Percentiles rank a stretch among this genome's conserved stretches.
Conservation (phyloP, 176 grass and related monocot genomes). For the Sorghum bicolor region DNA sequence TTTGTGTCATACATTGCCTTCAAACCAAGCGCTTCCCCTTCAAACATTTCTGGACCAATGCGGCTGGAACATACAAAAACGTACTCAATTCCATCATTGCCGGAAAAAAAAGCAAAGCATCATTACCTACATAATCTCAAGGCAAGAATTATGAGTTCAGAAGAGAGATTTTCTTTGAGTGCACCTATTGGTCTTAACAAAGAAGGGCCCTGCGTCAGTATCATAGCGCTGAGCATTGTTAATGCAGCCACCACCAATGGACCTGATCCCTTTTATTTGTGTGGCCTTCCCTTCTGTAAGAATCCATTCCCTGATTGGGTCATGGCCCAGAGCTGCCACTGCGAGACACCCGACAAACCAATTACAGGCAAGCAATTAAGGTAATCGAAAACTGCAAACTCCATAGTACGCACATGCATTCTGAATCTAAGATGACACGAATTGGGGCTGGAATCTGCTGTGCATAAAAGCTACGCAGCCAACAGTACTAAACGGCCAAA, state of each 20-base stretch:
- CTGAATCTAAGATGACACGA: background rate
- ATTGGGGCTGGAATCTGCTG: background rate
- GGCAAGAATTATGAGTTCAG: background rate
- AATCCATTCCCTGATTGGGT: constrained; percentile 87
- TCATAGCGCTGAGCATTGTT: constrained; percentile 74
- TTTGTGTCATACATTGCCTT: constrained; percentile 85
- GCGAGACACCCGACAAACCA: background rate
- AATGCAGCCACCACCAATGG: constrained; percentile 79
- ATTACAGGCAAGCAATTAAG: background rate
- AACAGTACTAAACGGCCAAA: background rate
- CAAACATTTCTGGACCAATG: constrained; percentile 89
- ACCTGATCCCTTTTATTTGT: constrained; percentile 66
- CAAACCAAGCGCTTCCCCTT: constrained; percentile 86
- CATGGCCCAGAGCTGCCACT: constrained; percentile 69
- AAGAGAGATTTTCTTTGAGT: background rate
- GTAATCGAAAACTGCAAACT: background rate
- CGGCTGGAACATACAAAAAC: constrained; percentile 29
- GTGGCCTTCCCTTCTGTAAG: constrained; percentile 90
- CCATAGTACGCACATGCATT: background rate
- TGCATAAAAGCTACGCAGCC: background rate
- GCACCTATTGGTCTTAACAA: constrained; percentile 90
- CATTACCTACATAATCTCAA: background rate
- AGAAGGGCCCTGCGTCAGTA: constrained; percentile 73
- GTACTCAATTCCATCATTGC: background rate
- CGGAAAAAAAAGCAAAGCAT: constrained; percentile 2